Percentiles rank a stretch among this genome's conserved stretches.
These are phyloP conservation scores for Pleurotus sapidus DNA, from an alignment of 768 basidiomycete genomes.

Conservation along the genomic window DNA sequence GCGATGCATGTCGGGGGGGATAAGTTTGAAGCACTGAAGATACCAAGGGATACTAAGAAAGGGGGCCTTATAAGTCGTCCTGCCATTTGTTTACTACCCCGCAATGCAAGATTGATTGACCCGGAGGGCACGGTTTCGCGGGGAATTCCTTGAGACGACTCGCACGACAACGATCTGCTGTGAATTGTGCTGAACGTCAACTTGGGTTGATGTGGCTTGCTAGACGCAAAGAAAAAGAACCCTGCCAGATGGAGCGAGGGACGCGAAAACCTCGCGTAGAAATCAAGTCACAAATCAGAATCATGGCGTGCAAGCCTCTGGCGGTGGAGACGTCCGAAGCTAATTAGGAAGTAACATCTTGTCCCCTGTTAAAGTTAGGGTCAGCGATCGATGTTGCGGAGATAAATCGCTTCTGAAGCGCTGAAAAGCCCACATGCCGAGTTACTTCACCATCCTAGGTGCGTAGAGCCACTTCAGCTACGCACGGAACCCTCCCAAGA, in stretches of 20 bases:
- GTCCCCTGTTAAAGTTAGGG: constrained; percentile 1
- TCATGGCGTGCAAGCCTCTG: neutral
- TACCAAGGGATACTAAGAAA: neutral
- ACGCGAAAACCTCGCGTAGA: constrained; percentile 8
- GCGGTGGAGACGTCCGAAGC: constrained; percentile 2
- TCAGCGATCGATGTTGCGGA: constrained; percentile 5
- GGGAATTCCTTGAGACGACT: neutral
- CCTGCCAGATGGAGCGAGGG: neutral
- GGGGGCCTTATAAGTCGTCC: neutral
- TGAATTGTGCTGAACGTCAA: neutral
- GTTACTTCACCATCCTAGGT: too few relatives aligned
- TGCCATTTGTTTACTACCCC: neutral
- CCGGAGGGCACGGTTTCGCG: constrained; percentile 1
- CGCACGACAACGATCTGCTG: neutral
- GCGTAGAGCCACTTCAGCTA: too few relatives aligned
- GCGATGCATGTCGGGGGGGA: constrained; percentile 1
- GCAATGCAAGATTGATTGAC: neutral
- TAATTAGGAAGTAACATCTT: constrained; percentile 8
- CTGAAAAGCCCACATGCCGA: too few relatives aligned
- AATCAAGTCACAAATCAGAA: constrained; percentile 1
- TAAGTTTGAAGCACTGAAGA: neutral
- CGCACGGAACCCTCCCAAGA: too few relatives aligned
- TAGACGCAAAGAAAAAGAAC: neutral
- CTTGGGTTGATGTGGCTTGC: constrained; percentile 1
- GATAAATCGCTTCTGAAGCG: neutral